Base-by-base conservation (phyloP, 805 yeast genomes). In the Ogataea trehaloabstinens region DNA sequence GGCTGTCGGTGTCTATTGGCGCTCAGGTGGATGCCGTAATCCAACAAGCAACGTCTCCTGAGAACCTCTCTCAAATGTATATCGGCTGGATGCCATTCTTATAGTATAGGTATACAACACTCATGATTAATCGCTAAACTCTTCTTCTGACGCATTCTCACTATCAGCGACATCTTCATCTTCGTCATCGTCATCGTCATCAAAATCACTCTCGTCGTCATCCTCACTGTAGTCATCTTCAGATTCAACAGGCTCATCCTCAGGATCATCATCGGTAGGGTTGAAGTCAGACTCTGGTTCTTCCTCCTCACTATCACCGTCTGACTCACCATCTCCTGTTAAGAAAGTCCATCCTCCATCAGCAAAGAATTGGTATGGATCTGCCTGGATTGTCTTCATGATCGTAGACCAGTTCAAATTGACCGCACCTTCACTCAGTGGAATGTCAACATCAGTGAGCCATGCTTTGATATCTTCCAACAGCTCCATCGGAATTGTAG, bases 291-390 rank as follows among this genome's bases (percentile, higher is more conserved):
- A 61, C 55, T 83, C 95, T 31, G 71, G 67, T 55, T 83, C 93
- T 44, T 78, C 85, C 31, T 77, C 82, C 30, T 76, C 85, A 34
- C 74, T 80, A 15, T 77, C 85, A 22, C 70, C 78, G 45, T 79
- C 95, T 35, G 76, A 84, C 42, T 82, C 96, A 16, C 90, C 89
- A 32, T 82, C 91, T 29, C 93, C 91, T 20, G 89, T 86, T 62
- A 93, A 75, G 76, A 93, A 88, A 20, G 79, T 75, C 99, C 99
- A 93, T 38, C 99, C 99, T 40, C 98, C 99, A 55, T 87, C 95
- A 34, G 76, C 67, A 64, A 90, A 93, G 68, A 93, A 93, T 57
- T 88, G 91, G 60, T 88, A 88, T 11, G 99, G 98, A 62, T 93
- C 96, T 4, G 89, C 81, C 48, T 76, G 79, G 46, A 91, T 80